Base-by-base conservation (phyloP, 2,329 filamentous ascomycete genomes). In the Aspergillus piperis region DNA sequence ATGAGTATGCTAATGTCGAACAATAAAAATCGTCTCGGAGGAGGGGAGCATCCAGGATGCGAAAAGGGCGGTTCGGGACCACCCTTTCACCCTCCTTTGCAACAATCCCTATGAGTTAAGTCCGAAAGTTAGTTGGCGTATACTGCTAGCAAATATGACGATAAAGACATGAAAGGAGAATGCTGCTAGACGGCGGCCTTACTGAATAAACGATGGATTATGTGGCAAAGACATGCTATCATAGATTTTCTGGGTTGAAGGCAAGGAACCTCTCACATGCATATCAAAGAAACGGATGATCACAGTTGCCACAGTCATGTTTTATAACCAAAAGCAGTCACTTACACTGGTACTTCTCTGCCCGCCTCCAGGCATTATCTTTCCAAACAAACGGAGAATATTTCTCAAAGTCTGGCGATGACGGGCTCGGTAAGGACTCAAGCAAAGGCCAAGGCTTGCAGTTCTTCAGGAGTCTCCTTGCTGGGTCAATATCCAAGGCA, bases 11-110 rank as follows among this genome's bases (percentile, higher is more conserved):
- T 57, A 99, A 82, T 2, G 93, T 83, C 0, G 93, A 95, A 77
- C 92, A 97, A 74, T 99, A 99, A 74, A 93, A 99, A 75, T 99
- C 94, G 69, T 98, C 92, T 59, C 92, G 87, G n/a, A 98, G 81
- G 54, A 87, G 86, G 2, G 93, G 92, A 8, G 94, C 94, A 77
- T 97, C 92, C 5, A 99, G 83, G 6, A 97, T 90, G 78, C 90
- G 90, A 78, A 96, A 96, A 5, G 92, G 91, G 17, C 90, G 84
- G 7, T 84, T 82, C 39, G 91, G 90, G 44, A 95, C 80, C 38
- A 80, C 75, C 57, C 83, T 79, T 59, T 70, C 63, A 41, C 36
- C 44, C n/a, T 61, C 57, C 41, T 58, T 70, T 27, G 62, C 54
- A 36, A 58, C 51, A 36, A 50, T 59, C 64, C 71, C 75, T 71